Evolutionary conservation across 1,284 basidiomycete species (phyloP).

Genomic region (Tylopilus sp.): DNA sequence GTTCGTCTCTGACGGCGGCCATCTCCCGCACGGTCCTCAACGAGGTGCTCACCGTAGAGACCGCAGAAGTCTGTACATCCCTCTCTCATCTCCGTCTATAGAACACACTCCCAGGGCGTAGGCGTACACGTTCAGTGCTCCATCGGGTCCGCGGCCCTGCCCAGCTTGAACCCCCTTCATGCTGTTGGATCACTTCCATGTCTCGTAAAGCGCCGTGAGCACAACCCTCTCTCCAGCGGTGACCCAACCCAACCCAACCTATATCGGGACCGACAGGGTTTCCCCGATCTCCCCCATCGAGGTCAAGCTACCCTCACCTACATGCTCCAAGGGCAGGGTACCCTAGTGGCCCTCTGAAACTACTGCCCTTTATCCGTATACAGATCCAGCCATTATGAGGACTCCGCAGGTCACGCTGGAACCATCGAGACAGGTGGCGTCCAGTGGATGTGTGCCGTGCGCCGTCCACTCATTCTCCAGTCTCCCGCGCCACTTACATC

Average conservation of each 20-base stretch:
- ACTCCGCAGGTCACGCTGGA: slow-evolving; percentile 86
- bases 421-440: slow-evolving; percentile 81
- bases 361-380: slow-evolving; percentile 23
- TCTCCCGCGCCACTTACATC: slow-evolving; percentile 3
- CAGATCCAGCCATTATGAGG: slow-evolving; percentile 78
- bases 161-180: slow-evolving; percentile 90
- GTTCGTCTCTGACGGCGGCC: slow-evolving; percentile 19
- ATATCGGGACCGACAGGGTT: slow-evolving; percentile 41
- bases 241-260: too few relatives aligned
- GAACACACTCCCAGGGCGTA: slow-evolving; percentile 53
- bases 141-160: slow-evolving; percentile 74
- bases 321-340: slow-evolving; percentile 73
- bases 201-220: slow-evolving; percentile 58
- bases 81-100: not conserved
- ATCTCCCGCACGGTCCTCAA: slow-evolving; percentile 71
- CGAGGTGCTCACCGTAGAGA: slow-evolving; percentile 76
- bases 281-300: slow-evolving; percentile 86
- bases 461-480: slow-evolving; percentile 14
- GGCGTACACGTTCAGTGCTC: slow-evolving; percentile 87
- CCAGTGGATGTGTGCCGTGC: slow-evolving; percentile 93
- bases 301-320: slow-evolving; percentile 89
- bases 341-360: not conserved
- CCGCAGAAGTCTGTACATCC: slow-evolving; percentile 57
- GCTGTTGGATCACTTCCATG: slow-evolving; percentile 80
- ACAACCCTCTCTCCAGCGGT: not conserved